Evolutionary conservation across 148 eudicot genomes (phyloP).

Genomic region (Diospyros lotus): DNA sequence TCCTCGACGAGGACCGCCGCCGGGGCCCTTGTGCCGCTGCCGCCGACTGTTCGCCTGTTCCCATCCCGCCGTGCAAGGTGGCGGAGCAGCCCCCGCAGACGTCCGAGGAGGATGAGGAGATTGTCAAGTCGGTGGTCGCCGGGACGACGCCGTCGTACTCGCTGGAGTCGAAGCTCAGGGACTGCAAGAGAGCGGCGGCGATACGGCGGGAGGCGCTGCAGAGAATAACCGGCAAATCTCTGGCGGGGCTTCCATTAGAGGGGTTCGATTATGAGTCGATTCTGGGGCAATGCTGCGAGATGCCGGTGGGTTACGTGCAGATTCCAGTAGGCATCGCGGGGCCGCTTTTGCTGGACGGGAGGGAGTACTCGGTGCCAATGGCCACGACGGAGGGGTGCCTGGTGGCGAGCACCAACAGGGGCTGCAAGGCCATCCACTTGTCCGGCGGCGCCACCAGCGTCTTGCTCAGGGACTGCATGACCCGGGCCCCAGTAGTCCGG

Average conservation of each 20-base stretch:
- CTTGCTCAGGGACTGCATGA: constrained; percentile 41
- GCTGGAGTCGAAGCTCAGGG: constrained; percentile 40
- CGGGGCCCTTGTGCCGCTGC: constrained; percentile 20
- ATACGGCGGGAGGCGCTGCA: constrained; percentile 33
- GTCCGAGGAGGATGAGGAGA: constrained; percentile 31
- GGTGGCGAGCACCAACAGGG: constrained; percentile 50
- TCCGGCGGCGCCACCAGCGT: constrained; percentile 41
- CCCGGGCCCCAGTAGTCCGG: constrained; percentile 43
- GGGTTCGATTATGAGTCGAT: constrained; percentile 45
- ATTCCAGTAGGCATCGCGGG: constrained; percentile 50
- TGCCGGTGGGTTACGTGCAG: constrained; percentile 48
- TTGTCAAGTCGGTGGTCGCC: constrained; percentile 32
- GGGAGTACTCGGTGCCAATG: constrained; percentile 45
- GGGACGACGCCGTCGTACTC: constrained; percentile 36
- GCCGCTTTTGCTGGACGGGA: constrained; percentile 38
- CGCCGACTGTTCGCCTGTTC: constrained; percentile 15
- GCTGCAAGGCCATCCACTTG: constrained; percentile 39
- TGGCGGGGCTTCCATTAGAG: constrained; percentile 30
- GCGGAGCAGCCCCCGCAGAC: not conserved
- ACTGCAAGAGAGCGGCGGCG: constrained; percentile 33
- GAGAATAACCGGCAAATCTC: constrained; percentile 28
- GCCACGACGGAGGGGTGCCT: constrained; percentile 48
- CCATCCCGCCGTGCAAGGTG: not conserved
- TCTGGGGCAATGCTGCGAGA: constrained; percentile 47
- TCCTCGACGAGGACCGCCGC: constrained; percentile 23